Percentiles rank a stretch among this genome's conserved stretches.
These are phyloP conservation scores for Beta lomatogona DNA, from an alignment of 179 eudicot species.

Conservation along the genomic window DNA sequence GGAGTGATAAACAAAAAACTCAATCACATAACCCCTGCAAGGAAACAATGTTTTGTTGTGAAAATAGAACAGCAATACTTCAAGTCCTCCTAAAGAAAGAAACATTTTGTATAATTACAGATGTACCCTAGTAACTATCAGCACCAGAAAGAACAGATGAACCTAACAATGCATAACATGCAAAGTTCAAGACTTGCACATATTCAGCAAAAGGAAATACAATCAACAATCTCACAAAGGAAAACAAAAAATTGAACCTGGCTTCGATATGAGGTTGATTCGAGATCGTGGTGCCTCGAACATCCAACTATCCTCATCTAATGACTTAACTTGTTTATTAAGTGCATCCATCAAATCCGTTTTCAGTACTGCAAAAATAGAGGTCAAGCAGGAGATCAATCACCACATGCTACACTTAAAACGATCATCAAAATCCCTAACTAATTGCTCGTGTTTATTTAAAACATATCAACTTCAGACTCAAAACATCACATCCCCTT, in stretches of 20 bases:
- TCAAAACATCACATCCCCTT: not conserved
- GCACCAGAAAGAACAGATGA: no score
- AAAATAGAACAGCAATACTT: not conserved
- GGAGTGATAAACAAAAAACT: not conserved
- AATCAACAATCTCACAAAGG: not conserved
- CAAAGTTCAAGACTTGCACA: not conserved
- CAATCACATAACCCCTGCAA: not conserved
- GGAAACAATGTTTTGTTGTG: not conserved
- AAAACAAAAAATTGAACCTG: constrained; percentile 47
- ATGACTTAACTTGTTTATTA: constrained; percentile 75
- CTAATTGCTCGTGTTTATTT: not conserved
- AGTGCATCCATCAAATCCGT: constrained; percentile 78
- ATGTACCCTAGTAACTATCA: not conserved
- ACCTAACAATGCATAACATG: not conserved
- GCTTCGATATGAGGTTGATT: constrained; percentile 68
- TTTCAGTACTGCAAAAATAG: constrained; percentile 58
- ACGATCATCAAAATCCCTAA: not conserved
- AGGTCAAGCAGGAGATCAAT: constrained; percentile 6
- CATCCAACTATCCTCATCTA: constrained; percentile 98
- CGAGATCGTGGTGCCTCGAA: constrained; percentile 95
- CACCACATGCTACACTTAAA: not conserved
- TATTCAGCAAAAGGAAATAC: not conserved
- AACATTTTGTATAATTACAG: not conserved
- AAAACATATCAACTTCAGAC: not conserved
- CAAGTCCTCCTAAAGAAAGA: not conserved